phyloP scores from a whole-genome alignment of 164 flowering plant species.

The Litsea cubeba region DNA sequence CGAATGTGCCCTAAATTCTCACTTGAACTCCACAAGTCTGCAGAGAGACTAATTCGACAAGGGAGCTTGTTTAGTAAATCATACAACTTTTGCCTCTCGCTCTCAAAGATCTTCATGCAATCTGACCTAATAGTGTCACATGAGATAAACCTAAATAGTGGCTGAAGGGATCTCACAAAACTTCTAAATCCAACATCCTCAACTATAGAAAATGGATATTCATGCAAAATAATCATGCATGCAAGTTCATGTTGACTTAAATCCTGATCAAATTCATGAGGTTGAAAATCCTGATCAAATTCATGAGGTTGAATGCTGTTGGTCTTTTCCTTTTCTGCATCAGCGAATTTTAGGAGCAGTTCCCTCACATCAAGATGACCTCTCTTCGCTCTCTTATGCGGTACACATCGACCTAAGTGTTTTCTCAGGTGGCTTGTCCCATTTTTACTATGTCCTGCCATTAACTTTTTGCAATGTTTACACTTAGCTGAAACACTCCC shows the following conservation, averaged over 20 bases:
- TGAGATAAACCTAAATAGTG: conserved; percentile 52
- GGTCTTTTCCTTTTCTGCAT: conserved; percentile 30
- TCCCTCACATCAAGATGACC: conserved; percentile 49
- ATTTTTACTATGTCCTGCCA: conserved; percentile 78
- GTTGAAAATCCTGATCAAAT: conserved; percentile 50
- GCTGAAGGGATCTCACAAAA: conserved; percentile 72
- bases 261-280: conserved; percentile 52
- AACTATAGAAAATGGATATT: conserved; percentile 71
- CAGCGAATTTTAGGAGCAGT: conserved; percentile 51
- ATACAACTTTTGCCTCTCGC: conserved; percentile 64
- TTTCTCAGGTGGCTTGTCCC: conserved; percentile 86
- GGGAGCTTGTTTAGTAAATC: conserved; percentile 41
- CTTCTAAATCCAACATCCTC: conserved; percentile 68
- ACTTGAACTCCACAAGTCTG: conserved; percentile 56
- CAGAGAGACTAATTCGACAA: conserved; percentile 53
- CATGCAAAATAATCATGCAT: conserved; percentile 78
- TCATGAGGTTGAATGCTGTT: conserved; percentile 32
- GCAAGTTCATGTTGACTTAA: conserved; percentile 60
- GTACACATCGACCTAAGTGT: conserved; percentile 71
- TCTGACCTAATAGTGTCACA: conserved; percentile 26
- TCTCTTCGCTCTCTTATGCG: conserved; percentile 42
- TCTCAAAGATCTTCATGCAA: conserved; percentile 34
- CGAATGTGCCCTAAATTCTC: conserved; percentile 46
- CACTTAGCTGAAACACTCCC: conserved; percentile 69
- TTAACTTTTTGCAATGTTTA: conserved; percentile 65